Evolutionary conservation across 352 stramenopile species (phyloP), one percentile per base, ranked within the genome.

Genomic region (Phytophthora sansomeana): DNA sequence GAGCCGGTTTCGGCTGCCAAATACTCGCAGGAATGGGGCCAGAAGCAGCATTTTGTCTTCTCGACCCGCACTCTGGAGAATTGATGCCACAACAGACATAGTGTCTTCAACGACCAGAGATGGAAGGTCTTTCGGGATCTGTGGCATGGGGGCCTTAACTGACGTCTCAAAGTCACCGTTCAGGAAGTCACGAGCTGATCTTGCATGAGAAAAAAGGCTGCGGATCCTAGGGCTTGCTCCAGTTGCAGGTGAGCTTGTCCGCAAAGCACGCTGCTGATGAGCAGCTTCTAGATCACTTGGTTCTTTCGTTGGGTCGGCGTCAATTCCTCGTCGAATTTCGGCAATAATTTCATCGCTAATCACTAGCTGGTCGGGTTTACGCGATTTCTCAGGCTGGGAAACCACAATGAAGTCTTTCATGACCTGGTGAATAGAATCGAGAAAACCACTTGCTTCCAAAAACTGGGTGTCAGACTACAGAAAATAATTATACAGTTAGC

Each of bases 31-130:
- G 16, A 93, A 72, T 5, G 85, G 83, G 36, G 77, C 78, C 16
- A 92, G 55, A 21, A 91, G 58, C 44, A 80, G 35, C 80, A 92
- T 85, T 73, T 96, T 96, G 33, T 96, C 85, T 48, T 96, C 84
- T 35, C 87, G 70, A 1, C 61, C 81, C 1, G 84, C 81, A 19
- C 84, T 92, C 39, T 94, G 85, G 19, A 94, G 64, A 33, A 94
- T 87, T n/a, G 78, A 91, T 17, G 81, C 85, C 9, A 94, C 78
- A 21, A 93, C 68, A 0, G 69, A 74, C 83, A 94, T 94, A 1
- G 77, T 85, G 26, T 92, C 83, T 60, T 94, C 84, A 4, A 91
- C 62, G 6, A 94, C 53, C 0, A 93, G 50, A 4, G 74, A 74
- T 11, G 67, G 63, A 6, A 95, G 57, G 51, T 90, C 77, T 16